A percentile compares a stretch with the other conserved stretches of the same genome.
Conservation (phyloP, 2,329 filamentous ascomycete species). For the Teratosphaeria destructans region DNA sequence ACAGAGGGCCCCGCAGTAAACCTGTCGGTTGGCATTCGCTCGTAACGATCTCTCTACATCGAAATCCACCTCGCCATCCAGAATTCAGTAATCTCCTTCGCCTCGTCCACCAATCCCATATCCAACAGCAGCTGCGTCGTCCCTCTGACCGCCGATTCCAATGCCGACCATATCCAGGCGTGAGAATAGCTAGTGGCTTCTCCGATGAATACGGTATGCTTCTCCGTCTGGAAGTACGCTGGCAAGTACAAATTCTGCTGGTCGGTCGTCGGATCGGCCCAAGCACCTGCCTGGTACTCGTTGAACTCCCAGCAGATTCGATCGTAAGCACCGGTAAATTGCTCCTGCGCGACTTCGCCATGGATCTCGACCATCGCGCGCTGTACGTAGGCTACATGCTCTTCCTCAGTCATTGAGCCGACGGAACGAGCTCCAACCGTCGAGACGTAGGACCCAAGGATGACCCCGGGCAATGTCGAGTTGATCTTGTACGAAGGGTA, state of each 20-base stretch:
- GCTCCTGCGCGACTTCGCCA: conserved; percentile 46
- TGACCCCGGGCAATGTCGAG: conserved; percentile 49
- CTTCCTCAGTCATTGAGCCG: conserved; percentile 42
- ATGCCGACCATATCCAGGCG: conserved; percentile 57
- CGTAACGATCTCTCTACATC: conserved; percentile 18
- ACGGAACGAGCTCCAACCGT: conserved; percentile 37
- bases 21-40: no score
- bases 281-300: conserved; percentile 51
- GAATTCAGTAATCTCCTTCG: conserved; percentile 51
- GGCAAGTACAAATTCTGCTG: conserved; percentile 61
- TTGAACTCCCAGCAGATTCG: conserved; percentile 57
- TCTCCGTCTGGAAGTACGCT: conserved; percentile 61
- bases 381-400: conserved; percentile 54
- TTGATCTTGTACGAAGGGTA: conserved; percentile 60
- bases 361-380: conserved; percentile 60
- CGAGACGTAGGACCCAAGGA: conserved; percentile 50
- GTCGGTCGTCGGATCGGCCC: conserved; percentile 47
- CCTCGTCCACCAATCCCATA: conserved; percentile 59
- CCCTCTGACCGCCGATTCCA: conserved; percentile 58
- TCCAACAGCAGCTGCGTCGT: conserved; percentile 54
- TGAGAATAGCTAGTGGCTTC: conserved; percentile 65
- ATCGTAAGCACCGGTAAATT: conserved; percentile 56
- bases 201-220: conserved; percentile 51
- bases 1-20: no score
- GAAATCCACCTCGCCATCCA: conserved; percentile 62